These are phyloP conservation scores for Sordariomycetes sp. DNA, from an alignment of 2,329 filamentous ascomycete species.

Conservation along the genomic window DNA sequence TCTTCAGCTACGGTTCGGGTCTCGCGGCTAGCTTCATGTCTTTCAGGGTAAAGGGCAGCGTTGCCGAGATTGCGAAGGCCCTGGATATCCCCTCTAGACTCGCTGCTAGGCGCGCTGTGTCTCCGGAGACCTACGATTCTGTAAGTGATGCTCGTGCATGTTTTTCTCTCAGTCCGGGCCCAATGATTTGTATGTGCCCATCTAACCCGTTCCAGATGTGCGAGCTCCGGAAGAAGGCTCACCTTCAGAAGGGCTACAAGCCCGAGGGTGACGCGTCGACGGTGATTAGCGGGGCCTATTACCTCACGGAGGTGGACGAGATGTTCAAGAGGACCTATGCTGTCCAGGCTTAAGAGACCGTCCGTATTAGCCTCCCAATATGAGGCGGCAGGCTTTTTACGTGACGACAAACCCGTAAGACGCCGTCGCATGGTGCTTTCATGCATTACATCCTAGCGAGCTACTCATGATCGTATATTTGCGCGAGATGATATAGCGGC, in stretches of 20 bases:
- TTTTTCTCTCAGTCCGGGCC: neutral
- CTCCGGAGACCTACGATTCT: conserved; percentile 61
- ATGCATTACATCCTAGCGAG: neutral
- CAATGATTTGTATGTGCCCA: neutral
- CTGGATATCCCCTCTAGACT: conserved; percentile 60
- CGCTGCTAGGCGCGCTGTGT: conserved; percentile 48
- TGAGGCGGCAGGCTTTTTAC: neutral
- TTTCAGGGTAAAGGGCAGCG: conserved; percentile 59
- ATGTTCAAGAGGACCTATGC: conserved; percentile 76
- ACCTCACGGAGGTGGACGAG: conserved; percentile 67
- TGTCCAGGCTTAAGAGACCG: conserved; percentile 52
- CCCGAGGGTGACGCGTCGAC: conserved; percentile 56
- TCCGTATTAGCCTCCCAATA: neutral
- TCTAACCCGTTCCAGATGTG: conserved; percentile 44
- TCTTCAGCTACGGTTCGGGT: conserved; percentile 73
- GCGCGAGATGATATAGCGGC: neutral
- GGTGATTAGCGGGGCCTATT: conserved; percentile 57
- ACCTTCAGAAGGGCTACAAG: conserved; percentile 67
- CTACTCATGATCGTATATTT: neutral
- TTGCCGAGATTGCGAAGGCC: conserved; percentile 51
- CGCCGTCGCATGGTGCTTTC: neutral
- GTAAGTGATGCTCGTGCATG: conserved; percentile 33
- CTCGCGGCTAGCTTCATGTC: conserved; percentile 61
- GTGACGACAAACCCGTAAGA: neutral
- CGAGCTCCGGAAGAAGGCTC: conserved; percentile 67